A percentile compares a stretch with the other conserved stretches of the same genome.
These are phyloP conservation scores for Ceratobasidium sp. DNA, from an alignment of 1,284 basidiomycete genomes.

Conservation along the genomic window DNA sequence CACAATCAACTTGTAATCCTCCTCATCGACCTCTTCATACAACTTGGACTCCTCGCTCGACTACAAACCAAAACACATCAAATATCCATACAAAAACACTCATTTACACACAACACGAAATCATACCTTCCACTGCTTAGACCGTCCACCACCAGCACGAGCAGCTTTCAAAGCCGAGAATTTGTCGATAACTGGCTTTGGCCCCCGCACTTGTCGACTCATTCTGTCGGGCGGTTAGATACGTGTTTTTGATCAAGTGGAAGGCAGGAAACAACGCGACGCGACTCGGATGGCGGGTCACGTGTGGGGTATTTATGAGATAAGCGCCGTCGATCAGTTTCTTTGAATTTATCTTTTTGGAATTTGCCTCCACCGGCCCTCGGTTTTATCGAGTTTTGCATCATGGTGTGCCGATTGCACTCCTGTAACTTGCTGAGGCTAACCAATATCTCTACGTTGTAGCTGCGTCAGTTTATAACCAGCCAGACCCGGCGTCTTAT, in stretches of 20 bases:
- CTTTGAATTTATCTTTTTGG: not conserved
- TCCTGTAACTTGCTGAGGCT: not conserved
- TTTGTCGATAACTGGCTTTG: conserved; percentile 48
- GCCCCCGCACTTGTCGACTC: conserved; percentile 22
- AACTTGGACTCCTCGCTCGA: conserved; percentile 77
- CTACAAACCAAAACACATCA: conserved; percentile 48
- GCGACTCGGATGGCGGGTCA: conserved; percentile 20
- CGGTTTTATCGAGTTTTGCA: not conserved
- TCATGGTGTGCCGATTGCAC: not conserved
- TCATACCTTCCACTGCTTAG: conserved; percentile 63
- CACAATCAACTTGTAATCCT: conserved; percentile 91
- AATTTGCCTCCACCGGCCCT: not conserved
- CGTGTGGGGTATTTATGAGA: not conserved
- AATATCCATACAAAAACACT: conserved; percentile 51
- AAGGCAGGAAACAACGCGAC: conserved; percentile 32
- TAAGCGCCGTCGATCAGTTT: conserved; percentile 26
- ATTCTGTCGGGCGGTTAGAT: not conserved
- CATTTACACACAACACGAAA: not conserved
- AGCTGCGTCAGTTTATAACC: conserved; percentile 34
- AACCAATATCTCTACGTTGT: not conserved
- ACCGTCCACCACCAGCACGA: conserved; percentile 60
- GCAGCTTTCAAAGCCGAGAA: conserved; percentile 62
- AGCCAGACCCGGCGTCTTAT: conserved; percentile 21
- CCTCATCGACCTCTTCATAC: conserved; percentile 95
- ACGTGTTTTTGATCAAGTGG: not conserved